Evolutionary conservation across 768 basidiomycete species (phyloP).

Genomic region (Pulveroboletus sp.): DNA sequence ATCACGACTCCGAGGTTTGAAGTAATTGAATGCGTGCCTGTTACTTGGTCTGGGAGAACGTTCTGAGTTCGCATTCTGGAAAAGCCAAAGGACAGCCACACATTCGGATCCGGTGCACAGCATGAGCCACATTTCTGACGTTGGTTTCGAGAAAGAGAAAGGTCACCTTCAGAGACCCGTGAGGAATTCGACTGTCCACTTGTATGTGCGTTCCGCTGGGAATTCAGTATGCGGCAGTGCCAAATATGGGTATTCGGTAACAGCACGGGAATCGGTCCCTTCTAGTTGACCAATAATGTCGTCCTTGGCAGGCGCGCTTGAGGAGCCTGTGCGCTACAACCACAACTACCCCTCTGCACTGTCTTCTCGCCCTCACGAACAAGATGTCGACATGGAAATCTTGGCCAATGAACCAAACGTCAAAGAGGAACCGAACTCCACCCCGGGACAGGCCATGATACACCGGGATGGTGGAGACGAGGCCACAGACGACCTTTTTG

Average conservation of each 20-base stretch:
- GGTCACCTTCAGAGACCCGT: not conserved
- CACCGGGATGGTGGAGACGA: constrained; percentile 35
- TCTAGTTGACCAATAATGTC: constrained; percentile 39
- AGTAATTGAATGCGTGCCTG: not conserved
- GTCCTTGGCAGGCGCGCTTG: constrained; percentile 55
- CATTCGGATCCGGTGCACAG: not conserved
- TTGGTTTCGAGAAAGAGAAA: not conserved
- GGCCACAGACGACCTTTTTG: constrained; percentile 77
- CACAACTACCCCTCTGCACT: constrained; percentile 13
- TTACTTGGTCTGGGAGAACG: not conserved
- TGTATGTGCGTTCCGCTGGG: not conserved
- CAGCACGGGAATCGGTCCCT: not conserved
- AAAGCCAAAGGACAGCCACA: constrained; percentile 13
- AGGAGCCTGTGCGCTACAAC: constrained; percentile 29
- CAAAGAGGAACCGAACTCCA: constrained; percentile 14
- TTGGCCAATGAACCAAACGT: constrained; percentile 9
- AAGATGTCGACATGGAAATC: constrained; percentile 43
- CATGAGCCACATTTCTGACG: constrained; percentile 2
- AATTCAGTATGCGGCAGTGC: not conserved
- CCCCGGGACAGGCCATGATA: constrained; percentile 15
- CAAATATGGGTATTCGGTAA: constrained; percentile 10
- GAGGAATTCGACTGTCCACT: not conserved
- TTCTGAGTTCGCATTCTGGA: constrained; percentile 16
- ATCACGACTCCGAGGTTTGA: constrained; percentile 18
- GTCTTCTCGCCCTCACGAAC: constrained; percentile 10